Base-by-base conservation (phyloP, 768 basidiomycete genomes). In the Paxillus ammoniavirescens region DNA sequence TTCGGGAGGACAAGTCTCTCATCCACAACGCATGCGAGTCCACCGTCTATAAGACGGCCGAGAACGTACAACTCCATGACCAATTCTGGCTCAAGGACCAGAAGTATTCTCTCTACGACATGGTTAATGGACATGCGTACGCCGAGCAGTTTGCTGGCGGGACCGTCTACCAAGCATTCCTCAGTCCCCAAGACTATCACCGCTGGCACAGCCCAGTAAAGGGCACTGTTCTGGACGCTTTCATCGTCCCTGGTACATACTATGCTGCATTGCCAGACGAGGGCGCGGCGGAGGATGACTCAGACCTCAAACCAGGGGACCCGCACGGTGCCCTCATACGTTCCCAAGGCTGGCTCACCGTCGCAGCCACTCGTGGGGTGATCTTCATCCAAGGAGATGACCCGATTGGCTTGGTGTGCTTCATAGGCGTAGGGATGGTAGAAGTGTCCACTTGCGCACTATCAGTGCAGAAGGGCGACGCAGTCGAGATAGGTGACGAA, bases 401-500 rank as follows among this genome's bases (percentile, higher is more conserved):
- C 50, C 68, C 73, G 0, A 79, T 87, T 37, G 83, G 82, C 0
- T 56, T 82, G 40, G 70, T 82, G 68, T 75, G 73, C 46, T 80
- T 85, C 65, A 68, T 86, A 5, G 80, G 66, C 0, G 72, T 86
- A 12, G 85, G 84, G 0, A 84, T 87, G 83, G 72, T 71, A 0
- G 84, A 86, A 67, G 81, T 86, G 8, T 84, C 82, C 13, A 82
- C 81, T 13, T 81, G 80, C 58, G 73, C 81, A 49, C 62, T 75
- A 23, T 79, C 75, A 1, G 81, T 83, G n/a, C 66, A 72, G 57
- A 69, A 59, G 9, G 77, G 78, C 0, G 60, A 82, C n/a, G 49
- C 53, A 18, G 73, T 85, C 10, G 65, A 61, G 46, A 76, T 75
- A 56, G 84, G 84, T 8, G 77, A 82, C 33, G 61, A 83, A 63